A percentile compares a stretch with the other conserved stretches of the same genome.
These are phyloP conservation scores for Tetragonia tetragonoides DNA, from an alignment of 148 eudicot genomes.

Conservation along the genomic window DNA sequence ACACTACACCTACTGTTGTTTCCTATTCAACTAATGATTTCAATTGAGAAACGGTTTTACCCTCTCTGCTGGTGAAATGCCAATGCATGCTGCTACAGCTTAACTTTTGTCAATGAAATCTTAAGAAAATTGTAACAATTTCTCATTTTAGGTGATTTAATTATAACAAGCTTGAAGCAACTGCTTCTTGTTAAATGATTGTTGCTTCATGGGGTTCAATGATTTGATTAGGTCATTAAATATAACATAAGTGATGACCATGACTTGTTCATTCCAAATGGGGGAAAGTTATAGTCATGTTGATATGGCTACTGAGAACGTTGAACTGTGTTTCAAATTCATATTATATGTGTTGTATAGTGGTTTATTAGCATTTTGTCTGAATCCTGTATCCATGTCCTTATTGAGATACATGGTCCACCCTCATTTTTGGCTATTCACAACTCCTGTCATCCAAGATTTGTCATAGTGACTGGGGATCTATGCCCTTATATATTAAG, in stretches of 20 bases:
- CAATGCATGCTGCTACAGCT: not conserved
- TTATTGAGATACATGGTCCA: not conserved
- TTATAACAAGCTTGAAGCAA: no score
- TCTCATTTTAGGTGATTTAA: not conserved
- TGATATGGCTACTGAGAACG: not conserved
- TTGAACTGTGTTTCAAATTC: not conserved
- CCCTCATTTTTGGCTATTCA: not conserved
- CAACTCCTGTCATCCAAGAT: not conserved
- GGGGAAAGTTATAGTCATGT: not conserved
- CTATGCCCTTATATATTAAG: no score
- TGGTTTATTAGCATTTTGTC: not conserved
- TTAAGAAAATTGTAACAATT: no score
- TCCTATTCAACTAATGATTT: not conserved
- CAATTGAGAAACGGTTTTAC: not conserved
- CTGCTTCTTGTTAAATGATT: no score
- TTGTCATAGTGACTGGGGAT: not conserved
- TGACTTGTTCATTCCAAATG: not conserved
- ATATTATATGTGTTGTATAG: no score
- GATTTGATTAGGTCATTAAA: no score
- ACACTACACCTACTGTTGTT: not conserved
- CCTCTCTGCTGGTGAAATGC: not conserved
- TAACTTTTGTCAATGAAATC: no score
- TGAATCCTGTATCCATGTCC: not conserved
- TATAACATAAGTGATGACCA: not conserved
- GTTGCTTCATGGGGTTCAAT: no score